These are phyloP conservation scores for Flaveria linearis DNA, from an alignment of 129 eudicot species.

Conservation along the genomic window DNA sequence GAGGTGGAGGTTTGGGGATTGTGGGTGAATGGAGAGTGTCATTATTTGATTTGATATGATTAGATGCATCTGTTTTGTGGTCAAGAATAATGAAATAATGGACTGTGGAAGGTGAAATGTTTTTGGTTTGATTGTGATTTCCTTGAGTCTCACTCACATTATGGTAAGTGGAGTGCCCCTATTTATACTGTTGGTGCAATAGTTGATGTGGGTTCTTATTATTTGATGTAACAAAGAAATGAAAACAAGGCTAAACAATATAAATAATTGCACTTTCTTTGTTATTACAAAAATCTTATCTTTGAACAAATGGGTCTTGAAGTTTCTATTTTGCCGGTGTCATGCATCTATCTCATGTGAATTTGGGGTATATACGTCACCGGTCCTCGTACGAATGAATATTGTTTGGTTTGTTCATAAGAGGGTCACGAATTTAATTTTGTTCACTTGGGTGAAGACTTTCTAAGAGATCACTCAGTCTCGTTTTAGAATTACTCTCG, in stretches of 20 bases:
- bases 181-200: conserved; percentile 25
- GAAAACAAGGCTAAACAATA: not conserved
- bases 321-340: not conserved
- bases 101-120: conserved; percentile 26
- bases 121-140: conserved; percentile 33
- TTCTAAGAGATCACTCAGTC: not conserved
- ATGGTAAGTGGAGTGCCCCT: conserved; percentile 29
- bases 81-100: conserved; percentile 32
- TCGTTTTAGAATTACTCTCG: not conserved
- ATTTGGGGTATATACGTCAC: not conserved
- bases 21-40: conserved; percentile 26
- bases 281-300: not conserved
- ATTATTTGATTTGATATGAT: conserved; percentile 36
- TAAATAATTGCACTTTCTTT: not conserved
- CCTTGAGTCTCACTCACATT: conserved; percentile 20
- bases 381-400: not conserved
- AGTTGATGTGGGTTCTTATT: conserved; percentile 23
- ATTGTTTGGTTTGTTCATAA: not conserved
- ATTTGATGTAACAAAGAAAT: conserved; percentile 13
- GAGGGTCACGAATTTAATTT: not conserved
- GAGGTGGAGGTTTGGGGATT: conserved; percentile 39
- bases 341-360: not conserved
- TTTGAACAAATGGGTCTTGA: not conserved
- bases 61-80: conserved; percentile 38
- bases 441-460: not conserved